Evolutionary conservation across 164 flowering plant genomes (phyloP).

Genomic region (Vitis labrusca): DNA sequence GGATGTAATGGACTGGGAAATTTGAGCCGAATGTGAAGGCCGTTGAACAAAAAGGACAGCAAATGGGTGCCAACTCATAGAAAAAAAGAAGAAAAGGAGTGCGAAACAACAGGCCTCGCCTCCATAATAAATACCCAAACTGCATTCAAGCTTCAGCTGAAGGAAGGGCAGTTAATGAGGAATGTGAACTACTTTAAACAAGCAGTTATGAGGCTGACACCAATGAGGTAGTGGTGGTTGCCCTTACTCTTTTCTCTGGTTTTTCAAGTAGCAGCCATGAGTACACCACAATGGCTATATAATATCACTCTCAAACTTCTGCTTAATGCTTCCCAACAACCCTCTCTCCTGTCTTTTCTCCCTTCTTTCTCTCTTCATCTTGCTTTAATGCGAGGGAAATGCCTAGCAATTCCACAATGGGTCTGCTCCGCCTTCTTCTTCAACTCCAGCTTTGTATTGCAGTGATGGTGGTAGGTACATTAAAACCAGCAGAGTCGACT

Average conservation of each 20-base stretch:
- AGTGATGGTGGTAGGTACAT: slow-evolving; percentile 13
- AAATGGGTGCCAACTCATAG: too few species aligned
- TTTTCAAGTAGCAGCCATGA: slow-evolving; percentile 2
- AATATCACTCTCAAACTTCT: background rate
- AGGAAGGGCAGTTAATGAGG: slow-evolving; percentile 18
- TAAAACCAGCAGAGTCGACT: slow-evolving; percentile 28
- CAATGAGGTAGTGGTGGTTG: slow-evolving; percentile 36
- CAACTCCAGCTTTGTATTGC: slow-evolving; percentile 14
- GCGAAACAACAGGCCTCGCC: too few species aligned
- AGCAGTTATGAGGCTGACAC: slow-evolving; percentile 46
- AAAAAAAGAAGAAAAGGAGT: too few species aligned
- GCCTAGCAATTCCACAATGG: slow-evolving; percentile 23
- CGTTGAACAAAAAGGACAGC: too few species aligned
- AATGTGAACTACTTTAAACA: slow-evolving; percentile 28
- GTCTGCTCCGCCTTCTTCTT: slow-evolving; percentile 22
- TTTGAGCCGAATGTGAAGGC: too few species aligned
- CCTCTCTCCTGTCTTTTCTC: background rate
- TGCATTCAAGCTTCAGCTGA: slow-evolving; percentile 1
- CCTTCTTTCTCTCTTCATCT: background rate
- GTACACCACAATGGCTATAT: background rate
- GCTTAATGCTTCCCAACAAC: background rate
- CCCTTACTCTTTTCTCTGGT: background rate
- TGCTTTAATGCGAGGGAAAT: slow-evolving; percentile 7
- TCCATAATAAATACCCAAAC: too few species aligned
- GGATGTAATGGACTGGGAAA: too few species aligned